phyloP scores from a whole-genome alignment of 768 basidiomycete genomes.

The Phylloporus rhodoxanthus region DNA sequence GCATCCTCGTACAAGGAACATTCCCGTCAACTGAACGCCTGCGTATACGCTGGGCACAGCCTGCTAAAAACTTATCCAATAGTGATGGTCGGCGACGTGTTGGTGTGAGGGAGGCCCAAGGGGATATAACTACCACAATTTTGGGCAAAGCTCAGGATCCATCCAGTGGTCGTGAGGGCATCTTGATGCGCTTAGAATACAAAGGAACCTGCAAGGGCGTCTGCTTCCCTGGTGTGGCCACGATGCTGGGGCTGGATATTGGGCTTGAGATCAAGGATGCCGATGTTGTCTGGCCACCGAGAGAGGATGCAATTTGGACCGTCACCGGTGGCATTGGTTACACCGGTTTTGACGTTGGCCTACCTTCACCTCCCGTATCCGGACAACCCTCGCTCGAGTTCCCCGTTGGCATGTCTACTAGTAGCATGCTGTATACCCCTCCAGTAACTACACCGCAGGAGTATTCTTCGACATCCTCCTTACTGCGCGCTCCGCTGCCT shows the following conservation, averaged over 20 bases:
- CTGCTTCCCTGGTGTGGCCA: slow-evolving; percentile 82
- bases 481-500: slow-evolving; percentile 72
- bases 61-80: slow-evolving; percentile 41
- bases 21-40: slow-evolving; percentile 75
- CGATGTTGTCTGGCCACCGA: slow-evolving; percentile 62
- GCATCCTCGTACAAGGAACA: slow-evolving; percentile 65
- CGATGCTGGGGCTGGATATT: slow-evolving; percentile 72
- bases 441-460: slow-evolving; percentile 31
- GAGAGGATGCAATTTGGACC: slow-evolving; percentile 48
- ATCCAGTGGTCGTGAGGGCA: slow-evolving; percentile 42
- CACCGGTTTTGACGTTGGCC: slow-evolving; percentile 63
- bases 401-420: slow-evolving; percentile 17
- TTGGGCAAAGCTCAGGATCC: slow-evolving; percentile 43
- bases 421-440: slow-evolving; percentile 18
- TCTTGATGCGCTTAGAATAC: slow-evolving; percentile 63
- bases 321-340: slow-evolving; percentile 61
- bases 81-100: slow-evolving; percentile 59
- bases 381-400: slow-evolving; percentile 49
- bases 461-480: slow-evolving; percentile 51
- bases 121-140: slow-evolving; percentile 59
- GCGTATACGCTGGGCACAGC: slow-evolving; percentile 74
- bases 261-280: slow-evolving; percentile 62
- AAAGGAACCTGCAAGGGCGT: slow-evolving; percentile 69
- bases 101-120: slow-evolving; percentile 62
- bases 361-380: slow-evolving; percentile 34